phyloP scores from a whole-genome alignment of 225 moss, liverwort and hornwort species.

The Rhytidiadelphus loreus region DNA sequence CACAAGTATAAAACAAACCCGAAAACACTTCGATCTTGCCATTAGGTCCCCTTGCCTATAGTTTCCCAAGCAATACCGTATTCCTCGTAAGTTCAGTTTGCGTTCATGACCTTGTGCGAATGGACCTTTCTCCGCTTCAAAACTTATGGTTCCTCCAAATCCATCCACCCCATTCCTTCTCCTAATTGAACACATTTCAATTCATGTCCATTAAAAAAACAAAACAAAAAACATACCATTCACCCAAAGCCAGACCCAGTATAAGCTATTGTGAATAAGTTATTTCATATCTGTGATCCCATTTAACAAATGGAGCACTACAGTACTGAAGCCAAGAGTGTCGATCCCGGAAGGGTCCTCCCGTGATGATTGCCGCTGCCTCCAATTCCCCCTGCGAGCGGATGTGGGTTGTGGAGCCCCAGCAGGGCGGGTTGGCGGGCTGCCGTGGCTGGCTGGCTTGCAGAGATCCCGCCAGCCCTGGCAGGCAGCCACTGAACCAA shows the following conservation, averaged over 20 bases:
- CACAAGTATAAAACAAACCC: not conserved
- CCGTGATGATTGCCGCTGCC: not conserved
- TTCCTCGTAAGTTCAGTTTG: not conserved
- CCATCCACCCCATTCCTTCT: too few species aligned
- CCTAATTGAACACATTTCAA: not conserved
- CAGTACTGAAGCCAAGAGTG: not conserved
- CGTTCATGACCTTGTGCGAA: not conserved
- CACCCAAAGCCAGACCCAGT: not conserved
- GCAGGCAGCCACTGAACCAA: not conserved
- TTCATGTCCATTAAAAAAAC: not conserved
- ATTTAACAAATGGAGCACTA: not conserved
- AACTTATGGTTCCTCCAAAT: not conserved
- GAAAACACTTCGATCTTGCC: not conserved
- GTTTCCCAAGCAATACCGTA: not conserved
- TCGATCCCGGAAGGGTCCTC: not conserved
- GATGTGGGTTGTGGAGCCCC: not conserved
- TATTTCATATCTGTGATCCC: not conserved
- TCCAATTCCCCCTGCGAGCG: not conserved
- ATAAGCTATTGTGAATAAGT: too few species aligned
- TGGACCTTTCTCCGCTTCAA: not conserved
- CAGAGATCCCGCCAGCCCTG: not conserved
- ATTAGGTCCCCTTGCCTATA: accelerated
- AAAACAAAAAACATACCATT: not conserved
- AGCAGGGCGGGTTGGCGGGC: not conserved
- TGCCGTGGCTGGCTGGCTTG: not conserved